phyloP scores from a whole-genome alignment of 805 yeast genomes.

The Wickerhamiella parazyma region DNA sequence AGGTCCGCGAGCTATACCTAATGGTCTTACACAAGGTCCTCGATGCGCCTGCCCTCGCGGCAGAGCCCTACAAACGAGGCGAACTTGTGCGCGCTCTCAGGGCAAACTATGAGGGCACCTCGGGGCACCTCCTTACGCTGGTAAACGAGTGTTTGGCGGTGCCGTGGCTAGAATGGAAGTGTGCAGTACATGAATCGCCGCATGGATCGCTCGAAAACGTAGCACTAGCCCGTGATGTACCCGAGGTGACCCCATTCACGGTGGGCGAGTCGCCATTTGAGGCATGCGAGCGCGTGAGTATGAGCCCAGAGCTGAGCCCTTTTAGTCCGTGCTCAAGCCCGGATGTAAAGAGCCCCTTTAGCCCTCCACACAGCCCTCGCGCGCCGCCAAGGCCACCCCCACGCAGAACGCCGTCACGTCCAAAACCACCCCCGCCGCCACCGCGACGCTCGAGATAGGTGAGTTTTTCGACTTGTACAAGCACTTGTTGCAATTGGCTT shows the following conservation, averaged over 20 bases:
- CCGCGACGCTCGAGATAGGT: too few relatives aligned
- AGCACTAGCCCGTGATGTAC: background rate
- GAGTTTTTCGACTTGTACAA: too few relatives aligned
- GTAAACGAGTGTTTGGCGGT: conserved; percentile 5
- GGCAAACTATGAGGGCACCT: conserved; percentile 9
- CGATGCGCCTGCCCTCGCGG: conserved; percentile 45
- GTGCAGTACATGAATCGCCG: conserved; percentile 3
- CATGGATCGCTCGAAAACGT: conserved; percentile 4
- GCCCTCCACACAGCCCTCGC: too few relatives aligned
- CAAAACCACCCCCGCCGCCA: too few relatives aligned
- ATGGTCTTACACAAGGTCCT: conserved; percentile 63
- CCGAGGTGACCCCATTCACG: background rate
- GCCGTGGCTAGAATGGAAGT: conserved; percentile 7
- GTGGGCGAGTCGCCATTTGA: background rate
- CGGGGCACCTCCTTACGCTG: background rate
- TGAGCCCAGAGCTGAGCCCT: background rate
- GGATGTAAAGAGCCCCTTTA: too few relatives aligned
- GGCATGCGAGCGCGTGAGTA: background rate
- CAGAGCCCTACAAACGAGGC: conserved; percentile 42
- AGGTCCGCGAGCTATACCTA: conserved; percentile 53
- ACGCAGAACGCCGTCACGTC: too few relatives aligned
- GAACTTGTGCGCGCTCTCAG: conserved; percentile 39
- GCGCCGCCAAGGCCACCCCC: too few relatives aligned
- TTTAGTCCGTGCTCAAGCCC: too few relatives aligned
- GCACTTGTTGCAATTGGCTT: too few relatives aligned